phyloP scores from a whole-genome alignment of 805 yeast species.

The Candida cerambycidarum region DNA sequence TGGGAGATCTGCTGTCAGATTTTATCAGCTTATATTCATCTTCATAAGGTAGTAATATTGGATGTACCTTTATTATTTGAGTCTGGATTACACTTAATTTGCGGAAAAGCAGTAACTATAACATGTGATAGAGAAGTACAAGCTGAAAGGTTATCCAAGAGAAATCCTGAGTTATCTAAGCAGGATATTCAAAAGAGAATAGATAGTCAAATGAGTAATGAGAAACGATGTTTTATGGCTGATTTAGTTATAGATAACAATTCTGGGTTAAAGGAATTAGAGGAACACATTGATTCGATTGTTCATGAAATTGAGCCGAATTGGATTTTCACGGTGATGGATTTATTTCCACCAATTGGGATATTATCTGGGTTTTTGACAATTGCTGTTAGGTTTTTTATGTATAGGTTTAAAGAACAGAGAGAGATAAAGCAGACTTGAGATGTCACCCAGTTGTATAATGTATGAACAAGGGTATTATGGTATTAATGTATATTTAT shows the following conservation, averaged over 20 bases:
- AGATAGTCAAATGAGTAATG: conserved; percentile 69
- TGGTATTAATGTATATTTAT: not conserved
- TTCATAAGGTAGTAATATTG: conserved; percentile 62
- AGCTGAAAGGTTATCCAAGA: conserved; percentile 54
- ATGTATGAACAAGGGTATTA: too few relatives aligned
- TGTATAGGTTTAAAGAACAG: conserved; percentile 21
- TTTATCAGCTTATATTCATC: conserved; percentile 54
- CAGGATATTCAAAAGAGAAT: conserved; percentile 76
- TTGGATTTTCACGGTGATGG: conserved; percentile 18
- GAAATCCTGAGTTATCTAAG: conserved; percentile 66
- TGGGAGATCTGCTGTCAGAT: conserved; percentile 61
- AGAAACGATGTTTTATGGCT: conserved; percentile 54
- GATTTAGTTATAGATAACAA: conserved; percentile 71
- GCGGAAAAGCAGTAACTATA: conserved; percentile 72
- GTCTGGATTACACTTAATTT: conserved; percentile 63
- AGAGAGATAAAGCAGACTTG: too few relatives aligned
- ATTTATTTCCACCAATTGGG: conserved; percentile 30
- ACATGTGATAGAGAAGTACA: conserved; percentile 60
- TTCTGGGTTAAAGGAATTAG: conserved; percentile 24
- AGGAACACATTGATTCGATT: conserved; percentile 20
- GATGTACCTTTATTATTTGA: conserved; percentile 94
- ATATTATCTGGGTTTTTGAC: conserved; percentile 24
- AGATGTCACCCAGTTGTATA: too few relatives aligned
- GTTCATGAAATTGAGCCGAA: conserved; percentile 28
- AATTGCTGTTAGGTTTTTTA: conserved; percentile 17